Conservation (phyloP, 805 yeast genomes). For the Kazachstania taianensis region DNA sequence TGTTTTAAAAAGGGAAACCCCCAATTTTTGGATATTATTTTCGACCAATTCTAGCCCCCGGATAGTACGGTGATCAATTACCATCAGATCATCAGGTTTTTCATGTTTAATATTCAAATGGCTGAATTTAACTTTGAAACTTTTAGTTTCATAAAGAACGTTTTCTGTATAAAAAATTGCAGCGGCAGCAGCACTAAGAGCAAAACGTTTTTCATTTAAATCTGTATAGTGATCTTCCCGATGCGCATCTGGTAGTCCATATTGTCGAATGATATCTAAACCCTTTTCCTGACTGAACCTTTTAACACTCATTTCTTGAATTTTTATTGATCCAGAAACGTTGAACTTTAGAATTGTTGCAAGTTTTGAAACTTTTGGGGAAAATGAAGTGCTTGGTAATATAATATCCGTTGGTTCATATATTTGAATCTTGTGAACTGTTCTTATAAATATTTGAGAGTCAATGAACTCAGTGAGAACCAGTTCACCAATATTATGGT, state of each 20-base stretch:
- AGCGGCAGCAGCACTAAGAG: slow-evolving; percentile 30
- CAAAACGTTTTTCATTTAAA: slow-evolving; percentile 24
- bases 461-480: slow-evolving; percentile 32
- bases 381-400: slow-evolving; percentile 25
- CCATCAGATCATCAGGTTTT: slow-evolving; percentile 33
- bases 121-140: slow-evolving; percentile 14
- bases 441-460: slow-evolving; percentile 37
- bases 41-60: slow-evolving; percentile 32
- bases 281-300: slow-evolving; percentile 25
- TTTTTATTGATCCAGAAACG: slow-evolving; percentile 16
- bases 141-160: not conserved
- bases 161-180: slow-evolving; percentile 21
- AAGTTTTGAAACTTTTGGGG: slow-evolving; percentile 26
- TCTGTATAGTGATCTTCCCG: slow-evolving; percentile 9
- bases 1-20: slow-evolving; percentile 29
- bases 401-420: slow-evolving; percentile 30
- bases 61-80: slow-evolving; percentile 34
- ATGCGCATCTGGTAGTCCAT: slow-evolving; percentile 9
- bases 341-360: slow-evolving; percentile 31
- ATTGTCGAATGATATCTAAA: slow-evolving; percentile 13
- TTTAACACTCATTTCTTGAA: slow-evolving; percentile 20
- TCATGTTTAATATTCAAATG: slow-evolving; percentile 32
- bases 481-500: slow-evolving; percentile 32
- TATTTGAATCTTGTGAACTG: slow-evolving; percentile 33
- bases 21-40: slow-evolving; percentile 25